phyloP scores from a whole-genome alignment of 2,329 filamentous ascomycete species.

The Aspergillus novoparasiticus region DNA sequence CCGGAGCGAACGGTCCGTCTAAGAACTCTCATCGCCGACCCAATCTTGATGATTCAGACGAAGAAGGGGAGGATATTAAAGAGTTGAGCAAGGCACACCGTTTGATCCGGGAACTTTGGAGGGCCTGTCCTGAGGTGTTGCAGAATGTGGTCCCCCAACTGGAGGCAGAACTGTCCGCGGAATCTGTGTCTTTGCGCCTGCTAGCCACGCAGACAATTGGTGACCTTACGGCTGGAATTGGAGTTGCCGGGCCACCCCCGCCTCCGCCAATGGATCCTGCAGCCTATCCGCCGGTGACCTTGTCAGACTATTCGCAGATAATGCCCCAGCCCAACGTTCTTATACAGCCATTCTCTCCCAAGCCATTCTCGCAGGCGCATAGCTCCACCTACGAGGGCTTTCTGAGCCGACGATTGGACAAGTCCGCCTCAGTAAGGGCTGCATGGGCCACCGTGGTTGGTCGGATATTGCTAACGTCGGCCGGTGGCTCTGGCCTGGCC shows the following conservation, averaged over 20 bases:
- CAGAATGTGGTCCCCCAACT: conserved; percentile 93
- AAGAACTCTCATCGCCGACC: conserved; percentile 46
- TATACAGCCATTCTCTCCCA: conserved; percentile 80
- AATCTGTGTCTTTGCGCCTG: conserved; percentile 81
- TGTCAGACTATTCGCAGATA: conserved; percentile 51
- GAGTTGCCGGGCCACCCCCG: conserved; percentile 81
- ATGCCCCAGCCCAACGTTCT: conserved; percentile 64
- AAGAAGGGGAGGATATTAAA: conserved; percentile 79
- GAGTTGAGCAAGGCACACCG: conserved; percentile 88
- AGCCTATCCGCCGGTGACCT: conserved; percentile 70
- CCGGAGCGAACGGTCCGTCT: conserved; percentile 54
- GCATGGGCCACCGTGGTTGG: conserved; percentile 85
- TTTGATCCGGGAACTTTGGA: conserved; percentile 89
- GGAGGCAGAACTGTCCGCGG: conserved; percentile 86
- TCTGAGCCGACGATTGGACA: conserved; percentile 82
- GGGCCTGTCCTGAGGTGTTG: conserved; percentile 82
- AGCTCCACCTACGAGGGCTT: conserved; percentile 79
- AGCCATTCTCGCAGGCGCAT: conserved; percentile 86
- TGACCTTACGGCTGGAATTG: conserved; percentile 91
- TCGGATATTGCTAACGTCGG: conserved; percentile 86
- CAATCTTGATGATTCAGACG: conserved; percentile 64
- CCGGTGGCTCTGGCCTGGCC: conserved; percentile 84
- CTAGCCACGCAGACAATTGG: conserved; percentile 93
- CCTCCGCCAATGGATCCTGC: conserved; percentile 73
- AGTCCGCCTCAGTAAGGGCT: conserved; percentile 76